These are phyloP conservation scores for Sideroxylon spinosum DNA, from an alignment of 179 eudicot genomes.

Conservation along the genomic window DNA sequence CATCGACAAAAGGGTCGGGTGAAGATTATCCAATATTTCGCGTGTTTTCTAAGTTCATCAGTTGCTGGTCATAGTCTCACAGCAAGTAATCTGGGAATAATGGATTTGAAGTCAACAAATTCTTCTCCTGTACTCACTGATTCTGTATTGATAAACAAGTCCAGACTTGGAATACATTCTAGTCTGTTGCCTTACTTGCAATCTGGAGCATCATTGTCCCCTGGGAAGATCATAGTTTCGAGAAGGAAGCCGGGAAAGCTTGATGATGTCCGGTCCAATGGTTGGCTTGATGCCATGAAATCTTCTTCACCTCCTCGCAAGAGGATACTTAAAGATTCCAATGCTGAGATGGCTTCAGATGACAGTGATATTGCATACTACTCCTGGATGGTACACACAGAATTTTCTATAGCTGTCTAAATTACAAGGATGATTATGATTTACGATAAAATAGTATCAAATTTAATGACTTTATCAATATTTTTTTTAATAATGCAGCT, in stretches of 20 bases:
- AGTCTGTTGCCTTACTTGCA: slow-evolving; percentile 50
- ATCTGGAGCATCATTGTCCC: slow-evolving; percentile 42
- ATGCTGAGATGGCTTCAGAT: slow-evolving; percentile 39
- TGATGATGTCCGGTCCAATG: slow-evolving; percentile 70
- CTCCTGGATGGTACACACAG: slow-evolving; percentile 61
- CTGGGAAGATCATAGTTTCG: slow-evolving; percentile 41
- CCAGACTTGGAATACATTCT: slow-evolving; percentile 56
- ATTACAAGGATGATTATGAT: neutral
- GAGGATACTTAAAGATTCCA: slow-evolving; percentile 45
- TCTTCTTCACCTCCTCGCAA: slow-evolving; percentile 89
- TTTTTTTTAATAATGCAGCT: slow-evolving; percentile 31
- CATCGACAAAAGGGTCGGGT: slow-evolving; percentile 54
- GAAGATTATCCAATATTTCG: slow-evolving; percentile 11
- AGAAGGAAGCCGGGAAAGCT: slow-evolving; percentile 56
- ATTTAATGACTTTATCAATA: neutral
- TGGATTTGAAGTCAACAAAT: slow-evolving; percentile 64
- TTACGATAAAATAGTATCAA: neutral
- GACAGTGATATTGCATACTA: slow-evolving; percentile 51
- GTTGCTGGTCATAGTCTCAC: neutral
- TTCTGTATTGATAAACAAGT: slow-evolving; percentile 58
- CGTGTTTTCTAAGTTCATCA: neutral
- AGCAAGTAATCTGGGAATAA: slow-evolving; percentile 37
- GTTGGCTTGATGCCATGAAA: slow-evolving; percentile 87
- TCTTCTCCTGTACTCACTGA: slow-evolving; percentile 75
- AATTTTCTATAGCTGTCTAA: slow-evolving; percentile 1